Evolutionary conservation across 169 alveolate genomes (phyloP), one percentile per base, ranked within the genome.

Genomic region (Eimeria falciformis): DNA sequence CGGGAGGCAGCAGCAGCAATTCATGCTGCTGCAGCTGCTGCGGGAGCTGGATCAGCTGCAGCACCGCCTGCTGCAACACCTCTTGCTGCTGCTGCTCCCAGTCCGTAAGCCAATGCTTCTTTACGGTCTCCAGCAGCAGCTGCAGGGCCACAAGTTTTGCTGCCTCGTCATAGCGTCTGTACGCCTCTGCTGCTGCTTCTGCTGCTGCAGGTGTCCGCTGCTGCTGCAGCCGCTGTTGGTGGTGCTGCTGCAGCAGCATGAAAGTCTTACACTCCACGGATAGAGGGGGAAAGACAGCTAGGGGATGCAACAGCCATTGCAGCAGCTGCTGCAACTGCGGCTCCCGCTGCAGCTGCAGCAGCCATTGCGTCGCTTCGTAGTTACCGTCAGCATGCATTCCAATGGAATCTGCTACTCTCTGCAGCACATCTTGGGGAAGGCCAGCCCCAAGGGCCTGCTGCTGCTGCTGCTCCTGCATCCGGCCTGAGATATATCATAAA

Each of bases 141-240:
- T 71, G 82, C 82, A 71, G 82, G 29, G 58, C 82, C 18, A 71
- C 82, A 7, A 71, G 82, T 17, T 71, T 71, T 29, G 82, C 82
- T 29, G 82, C 82, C 55, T 71, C 82, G 40, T 71, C 82, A 17
- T 29, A 71, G 21, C 82, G 50, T 11, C 56, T 25, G 55, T 71
- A 71, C 3, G 82, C 82, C 9, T 71, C 82, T 71, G 82, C 82
- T 29, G 82, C 82, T 14, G 82, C 82, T 71, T 11, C 82, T 12
- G 58, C 27, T 9, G 82, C 82, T 6, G 82, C 82, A 58, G 71
- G 29, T 7, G 18, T 25, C 82, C 40, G 82, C 56, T 71, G 82
- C 55, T 71, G 82, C 82, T 71, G 82, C 58, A 71, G 82, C 56
- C 40, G 23, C 56, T 71, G 82, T 56, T 71, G 82, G 58, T 71